Evolutionary conservation across 2,329 filamentous ascomycete species (phyloP), one percentile per base, ranked within the genome.

Genomic region (Ophiostoma quercus): DNA sequence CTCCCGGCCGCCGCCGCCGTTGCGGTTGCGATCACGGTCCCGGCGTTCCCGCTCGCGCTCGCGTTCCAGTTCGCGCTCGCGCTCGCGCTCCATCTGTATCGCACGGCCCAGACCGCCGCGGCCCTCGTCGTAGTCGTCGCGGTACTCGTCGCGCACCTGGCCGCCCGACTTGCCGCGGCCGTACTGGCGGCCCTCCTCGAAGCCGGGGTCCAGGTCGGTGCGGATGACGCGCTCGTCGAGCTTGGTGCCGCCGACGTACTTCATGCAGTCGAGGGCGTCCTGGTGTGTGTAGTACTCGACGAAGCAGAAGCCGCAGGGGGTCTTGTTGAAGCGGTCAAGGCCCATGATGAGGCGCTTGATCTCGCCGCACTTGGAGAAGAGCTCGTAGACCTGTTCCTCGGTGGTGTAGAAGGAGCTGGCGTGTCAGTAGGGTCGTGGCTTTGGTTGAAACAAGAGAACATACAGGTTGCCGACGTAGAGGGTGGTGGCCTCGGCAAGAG

Each of bases 251-350:
- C 95, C 95, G 76, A 99, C 90, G 79, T 98, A 99, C 82, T 98
- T 99, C 89, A 99, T 90, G 81, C 94, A 98, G 79, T 99, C 95
- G 67, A 99, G 85, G 9, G 95, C 95, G 79, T 99, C 95, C 78
- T 97, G 90, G 79, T 98, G 95, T 39, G 90, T 97, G 83, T 97
- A 98, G 82, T 99, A 99, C 81, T 99, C 95, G 77, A 99, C 95
- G 78, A 99, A 99, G 84, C 95, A 99, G 84, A 99, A 99, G 57
- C 95, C 95, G 80, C 95, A 99, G 1, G 95, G 95, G 0, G 95
- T 99, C 83, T 99, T 99, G 80, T 91, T 91, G 84, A 95, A 97
- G 71, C 95, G 90, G 79, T 99, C 95, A 68, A 99, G 88, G 67
- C 95, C 95, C 95, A 99, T 99, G 74, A 99, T 88, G 66, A 99